Evolutionary conservation across 169 alveolate genomes (phyloP), one percentile per base, ranked within the genome.

Genomic region (Toxoplasma gondii): DNA sequence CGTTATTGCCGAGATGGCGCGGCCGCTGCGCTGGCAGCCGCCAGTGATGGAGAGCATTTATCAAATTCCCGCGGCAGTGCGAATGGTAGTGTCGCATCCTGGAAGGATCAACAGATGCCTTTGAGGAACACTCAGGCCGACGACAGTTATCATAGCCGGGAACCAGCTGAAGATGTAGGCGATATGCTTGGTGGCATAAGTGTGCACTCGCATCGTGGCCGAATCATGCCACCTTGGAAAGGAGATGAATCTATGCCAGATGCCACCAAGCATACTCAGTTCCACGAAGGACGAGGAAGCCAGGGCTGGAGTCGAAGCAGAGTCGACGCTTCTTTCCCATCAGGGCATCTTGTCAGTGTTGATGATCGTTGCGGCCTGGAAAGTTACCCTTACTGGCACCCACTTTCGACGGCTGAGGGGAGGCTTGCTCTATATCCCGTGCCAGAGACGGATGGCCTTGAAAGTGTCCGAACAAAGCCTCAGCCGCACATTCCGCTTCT

Each of bases 21-120:
- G 34, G 74, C 74, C n/a, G 74, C 74, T 64, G 74, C 74, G 24
- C 74, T 64, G 74, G 74, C 74, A 10, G 74, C 74, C n/a, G 74
- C 74, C 22, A 16, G 24, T 27, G 74, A 64, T 27, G 34, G n/a
- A 64, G 74, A 64, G 1, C 74, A 31, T 16, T 27, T 64, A 19
- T 64, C 74, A 7, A 1, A 16, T 64, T 4, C 74, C 29, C 7
- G 74, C n/a, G 5, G 74, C n/a, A 27, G 31, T 16, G 74, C 5
- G 7, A 16, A 16, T 16, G 34, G 74, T 1, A 16, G 74, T 27
- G 74, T 16, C 34, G 24, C n/a, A 1, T 27, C 74, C 24, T 64
- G 74, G 74, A 64, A 16, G 22, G 74, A 64, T 12, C 31, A 27
- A 4, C n/a, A 64, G 31, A 19, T 31, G 74, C 74, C 29, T 27